A percentile compares a stretch with the other conserved stretches of the same genome.
Evolutionary conservation across 2,329 filamentous ascomycete genomes (phyloP).

Genomic region (Colletotrichum simmondsii): DNA sequence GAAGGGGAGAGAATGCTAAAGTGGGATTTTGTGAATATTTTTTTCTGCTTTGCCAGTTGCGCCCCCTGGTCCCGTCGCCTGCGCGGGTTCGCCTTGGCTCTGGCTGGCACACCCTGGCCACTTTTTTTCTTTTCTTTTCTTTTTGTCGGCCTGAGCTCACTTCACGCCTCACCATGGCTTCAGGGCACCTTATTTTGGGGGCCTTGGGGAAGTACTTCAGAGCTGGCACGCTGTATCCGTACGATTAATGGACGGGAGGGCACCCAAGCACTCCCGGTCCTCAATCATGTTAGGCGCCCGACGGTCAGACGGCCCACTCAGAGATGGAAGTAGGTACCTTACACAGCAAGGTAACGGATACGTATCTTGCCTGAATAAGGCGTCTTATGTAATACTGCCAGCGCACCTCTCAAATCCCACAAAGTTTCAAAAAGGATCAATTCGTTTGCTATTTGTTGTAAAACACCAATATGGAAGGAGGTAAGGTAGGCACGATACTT

Average conservation of each 20-base stretch:
- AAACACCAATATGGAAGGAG: background rate
- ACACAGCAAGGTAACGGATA: background rate
- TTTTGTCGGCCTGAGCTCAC: conserved; percentile 4
- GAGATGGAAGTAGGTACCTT: too few species aligned
- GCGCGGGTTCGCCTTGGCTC: conserved; percentile 27
- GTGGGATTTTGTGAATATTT: conserved; percentile 36
- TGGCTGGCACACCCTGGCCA: conserved; percentile 21
- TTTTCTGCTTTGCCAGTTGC: conserved; percentile 26
- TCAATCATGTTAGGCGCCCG: too few species aligned
- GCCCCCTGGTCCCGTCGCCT: conserved; percentile 13
- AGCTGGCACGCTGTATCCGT: background rate
- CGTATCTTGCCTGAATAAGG: background rate
- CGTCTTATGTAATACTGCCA: background rate
- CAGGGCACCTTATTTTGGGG: background rate
- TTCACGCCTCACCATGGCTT: background rate
- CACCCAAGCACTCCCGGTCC: too few species aligned
- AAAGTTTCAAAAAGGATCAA: background rate
- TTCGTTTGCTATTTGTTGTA: background rate
- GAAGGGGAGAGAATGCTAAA: conserved; percentile 31
- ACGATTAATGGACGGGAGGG: background rate
- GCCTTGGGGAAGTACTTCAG: background rate
- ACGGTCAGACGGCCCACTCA: background rate
- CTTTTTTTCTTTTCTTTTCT: conserved; percentile 10
- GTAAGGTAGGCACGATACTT: background rate
- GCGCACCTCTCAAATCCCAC: background rate